Conservation (phyloP, 176 grass and related monocot genomes). For the Triticum turgidum region DNA sequence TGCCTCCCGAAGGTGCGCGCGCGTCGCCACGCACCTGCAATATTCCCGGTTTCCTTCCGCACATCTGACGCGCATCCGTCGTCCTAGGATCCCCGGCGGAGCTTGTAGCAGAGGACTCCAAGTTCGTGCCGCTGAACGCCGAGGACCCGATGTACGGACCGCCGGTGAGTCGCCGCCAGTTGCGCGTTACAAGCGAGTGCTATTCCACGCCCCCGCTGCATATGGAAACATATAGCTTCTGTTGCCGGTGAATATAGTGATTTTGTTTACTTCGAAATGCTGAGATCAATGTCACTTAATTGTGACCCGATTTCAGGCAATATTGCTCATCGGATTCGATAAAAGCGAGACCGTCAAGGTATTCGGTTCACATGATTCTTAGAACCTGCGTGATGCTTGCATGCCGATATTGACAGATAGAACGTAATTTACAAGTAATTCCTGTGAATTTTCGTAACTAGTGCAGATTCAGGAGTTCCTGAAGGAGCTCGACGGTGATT, state of each 20-base stretch:
- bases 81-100: constrained; percentile 56
- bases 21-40: neutral
- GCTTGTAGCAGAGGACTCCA: constrained; percentile 77
- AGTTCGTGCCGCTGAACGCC: constrained; percentile 76
- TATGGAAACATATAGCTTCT: neutral
- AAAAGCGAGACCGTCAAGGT: constrained; percentile 75
- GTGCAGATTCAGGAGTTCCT: constrained; percentile 76
- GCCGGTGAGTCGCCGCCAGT: constrained; percentile 53
- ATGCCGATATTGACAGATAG: neutral
- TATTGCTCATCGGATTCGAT: constrained; percentile 82
- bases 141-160: constrained; percentile 87
- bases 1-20: constrained; percentile 33
- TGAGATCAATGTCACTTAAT: neutral
- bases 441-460: neutral
- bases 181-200: neutral
- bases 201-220: neutral
- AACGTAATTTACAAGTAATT: neutral
- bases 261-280: neutral
- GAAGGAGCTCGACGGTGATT: constrained; percentile 83
- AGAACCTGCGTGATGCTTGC: neutral
- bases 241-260: neutral
- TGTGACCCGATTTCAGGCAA: constrained; percentile 43
- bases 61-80: neutral
- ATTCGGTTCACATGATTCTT: neutral
- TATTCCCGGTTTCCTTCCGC: neutral